Evolutionary conservation across 441 rosid species (phyloP).

Genomic region (Mallotus repandus): DNA sequence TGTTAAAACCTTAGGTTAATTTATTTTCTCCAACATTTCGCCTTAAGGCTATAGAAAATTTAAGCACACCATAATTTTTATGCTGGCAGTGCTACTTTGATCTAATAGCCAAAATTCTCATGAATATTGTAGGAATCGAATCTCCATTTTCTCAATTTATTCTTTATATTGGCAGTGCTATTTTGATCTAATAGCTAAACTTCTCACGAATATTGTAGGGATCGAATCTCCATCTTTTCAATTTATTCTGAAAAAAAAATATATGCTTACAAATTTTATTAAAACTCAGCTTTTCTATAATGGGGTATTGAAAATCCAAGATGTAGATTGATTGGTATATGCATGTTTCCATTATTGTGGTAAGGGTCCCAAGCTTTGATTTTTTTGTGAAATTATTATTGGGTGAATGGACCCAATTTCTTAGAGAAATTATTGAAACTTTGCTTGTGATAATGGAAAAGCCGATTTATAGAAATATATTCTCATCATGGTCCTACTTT

Average conservation of each 20-base stretch:
- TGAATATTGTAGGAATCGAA: no score
- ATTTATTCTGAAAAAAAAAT: no score
- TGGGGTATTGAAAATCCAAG: slow-evolving; percentile 1
- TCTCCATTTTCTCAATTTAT: no score
- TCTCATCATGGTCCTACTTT: slow-evolving; percentile 6
- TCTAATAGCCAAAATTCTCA: neutral
- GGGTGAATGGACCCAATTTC: slow-evolving; percentile 19
- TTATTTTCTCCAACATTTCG: neutral
- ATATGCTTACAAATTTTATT: neutral
- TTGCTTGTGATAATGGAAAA: slow-evolving; percentile 34
- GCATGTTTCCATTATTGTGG: slow-evolving; percentile 11
- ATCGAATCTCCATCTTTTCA: no score
- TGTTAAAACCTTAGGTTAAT: slow-evolving; percentile 1
- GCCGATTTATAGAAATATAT: slow-evolving; percentile 4
- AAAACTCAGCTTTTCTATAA: neutral
- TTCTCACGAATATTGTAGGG: no score
- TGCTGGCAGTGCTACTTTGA: no score
- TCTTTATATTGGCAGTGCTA: no score
- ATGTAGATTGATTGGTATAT: slow-evolving; percentile 20
- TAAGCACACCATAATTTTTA: no score
- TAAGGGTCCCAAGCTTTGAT: neutral
- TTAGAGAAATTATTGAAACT: slow-evolving; percentile 25
- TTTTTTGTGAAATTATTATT: neutral
- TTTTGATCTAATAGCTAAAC: neutral
- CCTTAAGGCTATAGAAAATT: no score